Evolutionary conservation across 441 rosid species (phyloP), one percentile per base, ranked within the genome.

Genomic region (Rhodomyrtus psidioides): DNA sequence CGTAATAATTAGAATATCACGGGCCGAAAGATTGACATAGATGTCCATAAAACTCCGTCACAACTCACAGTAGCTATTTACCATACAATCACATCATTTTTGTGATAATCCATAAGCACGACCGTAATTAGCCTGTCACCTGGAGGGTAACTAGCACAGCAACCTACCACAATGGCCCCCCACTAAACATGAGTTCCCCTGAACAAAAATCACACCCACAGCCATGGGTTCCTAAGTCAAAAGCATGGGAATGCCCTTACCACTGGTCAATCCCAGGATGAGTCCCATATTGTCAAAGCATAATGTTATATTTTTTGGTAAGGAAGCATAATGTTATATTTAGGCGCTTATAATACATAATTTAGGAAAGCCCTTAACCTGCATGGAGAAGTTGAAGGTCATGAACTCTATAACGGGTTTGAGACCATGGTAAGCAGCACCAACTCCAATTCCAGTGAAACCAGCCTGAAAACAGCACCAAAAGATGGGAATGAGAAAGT

Each of bases 361-460:
- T 65, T 65, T 65, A 65, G 79, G 19, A 15, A 82, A 76, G 57
- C 30, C 21, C 56, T 88, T 81, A 53, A 97, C 99, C 99, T 96
- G 98, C 99, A 97, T 91, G 81, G 99, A 91, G 91, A 97, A 96
- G 93, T 97, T 97, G 86, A 97, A 93, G 55, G 99, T 96, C 99
- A 97, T 96, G 88, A 97, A 97, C 88, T 97, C 99, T 49, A 97
- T 92, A 83, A 96, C 95, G 85, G 98, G 99, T 92, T 89, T 95
- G 79, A 97, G 92, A 82, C 99, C 99, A 84, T 95, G 88, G 86
- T 97, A 97, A 88, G 99, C 99, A 70, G 99, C 99, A 83, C 99
- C 99, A 87, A 97, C 99, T 90, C 96, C 99, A 88, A 97, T 97
- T 87, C 99, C 99, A 85, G 99, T 91, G 91, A 97, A 96, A 46